Conservation (phyloP, 1,139 yeast species). For the Hemisphaericaspora lyxosophila region DNA sequence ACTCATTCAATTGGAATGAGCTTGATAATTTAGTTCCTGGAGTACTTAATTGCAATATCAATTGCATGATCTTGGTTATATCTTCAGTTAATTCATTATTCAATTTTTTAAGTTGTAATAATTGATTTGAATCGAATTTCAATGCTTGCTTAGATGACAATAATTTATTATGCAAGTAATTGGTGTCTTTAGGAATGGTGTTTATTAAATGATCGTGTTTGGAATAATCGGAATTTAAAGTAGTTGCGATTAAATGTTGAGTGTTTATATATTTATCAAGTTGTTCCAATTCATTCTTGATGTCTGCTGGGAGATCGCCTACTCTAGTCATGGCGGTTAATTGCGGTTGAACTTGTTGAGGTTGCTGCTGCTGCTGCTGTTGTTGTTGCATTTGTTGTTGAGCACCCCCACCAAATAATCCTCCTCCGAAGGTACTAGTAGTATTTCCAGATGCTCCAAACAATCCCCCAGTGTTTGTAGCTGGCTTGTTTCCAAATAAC, state of each 20-base stretch:
- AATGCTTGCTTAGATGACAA: constrained; percentile 70
- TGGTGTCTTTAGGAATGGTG: constrained; percentile 84
- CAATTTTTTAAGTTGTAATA: constrained; percentile 33
- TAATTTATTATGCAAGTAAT: constrained; percentile 62
- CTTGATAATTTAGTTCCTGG: constrained; percentile 68
- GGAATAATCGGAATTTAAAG: constrained; percentile 60
- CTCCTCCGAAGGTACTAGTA: constrained; percentile 13
- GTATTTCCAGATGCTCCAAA: constrained; percentile 21
- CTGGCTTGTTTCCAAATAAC: constrained; percentile 17
- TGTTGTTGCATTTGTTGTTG: constrained; percentile 6
- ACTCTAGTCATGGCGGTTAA: constrained; percentile 86
- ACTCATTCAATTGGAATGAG: constrained; percentile 47
- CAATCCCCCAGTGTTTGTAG: constrained; percentile 25
- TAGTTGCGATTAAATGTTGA: constrained; percentile 81
- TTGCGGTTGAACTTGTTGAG: constrained; percentile 28
- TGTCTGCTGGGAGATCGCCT: constrained; percentile 76
- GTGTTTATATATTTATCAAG: constrained; percentile 80
- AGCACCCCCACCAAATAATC: constrained; percentile 23
- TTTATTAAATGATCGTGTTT: constrained; percentile 70
- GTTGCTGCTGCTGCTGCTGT: constrained; percentile 10
- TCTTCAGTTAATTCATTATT: constrained; percentile 67
- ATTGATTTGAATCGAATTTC: constrained; percentile 39
- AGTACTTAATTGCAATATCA: constrained; percentile 63
- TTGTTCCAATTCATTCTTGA: constrained; percentile 72
- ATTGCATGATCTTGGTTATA: constrained; percentile 64